Evolutionary conservation across 1,139 yeast genomes (phyloP), one percentile per base, ranked within the genome.

Genomic region (Pichia sp.): DNA sequence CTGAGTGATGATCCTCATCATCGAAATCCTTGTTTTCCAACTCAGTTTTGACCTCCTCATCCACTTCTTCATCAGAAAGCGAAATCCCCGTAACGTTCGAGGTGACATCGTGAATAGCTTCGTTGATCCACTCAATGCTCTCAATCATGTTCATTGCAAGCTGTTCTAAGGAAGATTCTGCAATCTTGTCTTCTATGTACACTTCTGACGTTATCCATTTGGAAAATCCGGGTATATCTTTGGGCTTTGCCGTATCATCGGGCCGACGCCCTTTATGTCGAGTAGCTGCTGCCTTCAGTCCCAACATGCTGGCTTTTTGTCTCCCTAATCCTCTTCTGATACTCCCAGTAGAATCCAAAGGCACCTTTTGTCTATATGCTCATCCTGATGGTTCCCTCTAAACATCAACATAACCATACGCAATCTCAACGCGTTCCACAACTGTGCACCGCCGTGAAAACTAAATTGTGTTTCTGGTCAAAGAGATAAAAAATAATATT

Each of bases 171-270:
- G 64, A 54, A 6, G 62, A 55, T 38, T 63, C 63, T 17, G 66
- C 60, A 53, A 67, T 41, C 47, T 61, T 62, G 36, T 63, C 66
- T 40, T 65, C 68, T 20, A 63, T 63, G 46, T 63, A 63, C 49
- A 73, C 69, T 60, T 77, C 81, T 34, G 67, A 67, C 31, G 73
- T 71, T 56, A 75, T 67, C 82, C 82, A 78, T 57, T 72, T 74
- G 14, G 76, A 68, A 6, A 78, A 71, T 4, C 80, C 80, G 1
- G 76, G 75, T 7, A 72, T 55, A 24, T 57, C 46, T 46, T 52
- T 30, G 24, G 61, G 40, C 3, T 8, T 20, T 17, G 55, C 48
- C 4, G 45, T 36, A 17, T 42, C 48, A 4, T 46, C 50, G 1
- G 42, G 24, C 14, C 42, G 33, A 14, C 47, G 33, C 10, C 41